Evolutionary conservation across 2,329 filamentous ascomycete species (phyloP).

Genomic region (Hysterium pulicare): DNA sequence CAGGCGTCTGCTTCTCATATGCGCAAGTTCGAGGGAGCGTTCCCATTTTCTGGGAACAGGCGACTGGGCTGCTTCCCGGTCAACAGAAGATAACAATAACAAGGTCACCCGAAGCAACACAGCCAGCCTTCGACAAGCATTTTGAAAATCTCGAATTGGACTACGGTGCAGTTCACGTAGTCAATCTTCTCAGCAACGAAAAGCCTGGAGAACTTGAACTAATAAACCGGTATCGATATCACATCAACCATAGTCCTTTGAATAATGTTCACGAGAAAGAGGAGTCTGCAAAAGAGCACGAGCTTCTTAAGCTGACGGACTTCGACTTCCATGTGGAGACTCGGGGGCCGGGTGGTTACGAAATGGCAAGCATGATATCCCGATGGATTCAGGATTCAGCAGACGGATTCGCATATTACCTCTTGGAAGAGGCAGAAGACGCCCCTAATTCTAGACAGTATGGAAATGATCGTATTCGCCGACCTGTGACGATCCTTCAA

Average conservation of each 20-base stretch:
- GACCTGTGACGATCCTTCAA: conserved; percentile 69
- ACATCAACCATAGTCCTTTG: conserved; percentile 71
- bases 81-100: conserved; percentile 95
- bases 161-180: conserved; percentile 87
- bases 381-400: conserved; percentile 74
- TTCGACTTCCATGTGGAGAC: conserved; percentile 98
- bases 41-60: conserved; percentile 96
- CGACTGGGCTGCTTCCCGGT: conserved; percentile 78
- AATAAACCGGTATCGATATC: conserved; percentile 72
- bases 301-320: conserved; percentile 75
- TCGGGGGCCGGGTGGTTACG: conserved; percentile 79
- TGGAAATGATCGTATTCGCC: conserved; percentile 40
- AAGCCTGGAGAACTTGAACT: conserved; percentile 85
- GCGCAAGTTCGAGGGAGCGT: conserved; percentile 90
- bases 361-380: conserved; percentile 82
- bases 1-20: conserved; percentile 81
- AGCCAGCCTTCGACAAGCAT: conserved; percentile 93
- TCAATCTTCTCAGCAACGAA: conserved; percentile 88
- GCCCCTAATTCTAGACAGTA: conserved; percentile 31
- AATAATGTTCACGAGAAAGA: conserved; percentile 55
- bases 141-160: conserved; percentile 81
- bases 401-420: conserved; percentile 87
- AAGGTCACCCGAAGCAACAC: conserved; percentile 81
- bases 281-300: conserved; percentile 58
- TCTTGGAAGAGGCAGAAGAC: conserved; percentile 70